phyloP scores from a whole-genome alignment of 768 basidiomycete species.

The Strobilomyces echinocephalus region DNA sequence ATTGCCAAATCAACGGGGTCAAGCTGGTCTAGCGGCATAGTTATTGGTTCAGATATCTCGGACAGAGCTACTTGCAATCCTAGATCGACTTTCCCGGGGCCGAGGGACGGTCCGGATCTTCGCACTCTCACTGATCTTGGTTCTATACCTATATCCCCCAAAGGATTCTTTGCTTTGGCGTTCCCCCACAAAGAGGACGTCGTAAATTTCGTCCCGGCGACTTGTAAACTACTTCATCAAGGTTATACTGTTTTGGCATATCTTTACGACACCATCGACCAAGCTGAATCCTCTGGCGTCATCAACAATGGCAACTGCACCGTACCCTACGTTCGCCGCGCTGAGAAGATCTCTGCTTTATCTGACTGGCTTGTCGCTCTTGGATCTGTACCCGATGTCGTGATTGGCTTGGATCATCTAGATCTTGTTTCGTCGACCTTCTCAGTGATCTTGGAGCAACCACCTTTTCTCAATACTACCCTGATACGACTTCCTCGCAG shows the following conservation, averaged over 20 bases:
- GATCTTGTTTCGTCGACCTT: slow-evolving; percentile 21
- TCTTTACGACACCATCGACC: slow-evolving; percentile 24
- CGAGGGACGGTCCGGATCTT: neutral
- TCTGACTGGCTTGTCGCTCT: slow-evolving; percentile 32
- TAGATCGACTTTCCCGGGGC: neutral
- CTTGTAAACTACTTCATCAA: slow-evolving; percentile 32
- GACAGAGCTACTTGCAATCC: neutral
- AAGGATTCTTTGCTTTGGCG: slow-evolving; percentile 32
- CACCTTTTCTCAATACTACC: slow-evolving; percentile 26
- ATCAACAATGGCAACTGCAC: slow-evolving; percentile 14
- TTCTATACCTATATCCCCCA: slow-evolving; percentile 1
- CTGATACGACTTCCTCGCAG: slow-evolving; percentile 41
- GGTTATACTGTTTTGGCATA: slow-evolving; percentile 31
- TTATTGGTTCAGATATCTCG: slow-evolving; percentile 20
- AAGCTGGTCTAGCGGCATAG: slow-evolving; percentile 37
- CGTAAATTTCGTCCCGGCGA: slow-evolving; percentile 26
- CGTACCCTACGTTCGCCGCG: slow-evolving; percentile 15
- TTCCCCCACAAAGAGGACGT: slow-evolving; percentile 36
- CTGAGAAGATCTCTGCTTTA: slow-evolving; percentile 6
- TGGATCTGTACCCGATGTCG: slow-evolving; percentile 27
- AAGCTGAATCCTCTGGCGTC: neutral
- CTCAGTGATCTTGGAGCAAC: slow-evolving; percentile 16
- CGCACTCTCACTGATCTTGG: neutral
- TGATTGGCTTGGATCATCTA: slow-evolving; percentile 33
- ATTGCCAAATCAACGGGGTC: slow-evolving; percentile 28